A percentile compares a stretch with the other conserved stretches of the same genome.
phyloP scores from a whole-genome alignment of 768 basidiomycete species.

The Coprinellus aureogranulatus region DNA sequence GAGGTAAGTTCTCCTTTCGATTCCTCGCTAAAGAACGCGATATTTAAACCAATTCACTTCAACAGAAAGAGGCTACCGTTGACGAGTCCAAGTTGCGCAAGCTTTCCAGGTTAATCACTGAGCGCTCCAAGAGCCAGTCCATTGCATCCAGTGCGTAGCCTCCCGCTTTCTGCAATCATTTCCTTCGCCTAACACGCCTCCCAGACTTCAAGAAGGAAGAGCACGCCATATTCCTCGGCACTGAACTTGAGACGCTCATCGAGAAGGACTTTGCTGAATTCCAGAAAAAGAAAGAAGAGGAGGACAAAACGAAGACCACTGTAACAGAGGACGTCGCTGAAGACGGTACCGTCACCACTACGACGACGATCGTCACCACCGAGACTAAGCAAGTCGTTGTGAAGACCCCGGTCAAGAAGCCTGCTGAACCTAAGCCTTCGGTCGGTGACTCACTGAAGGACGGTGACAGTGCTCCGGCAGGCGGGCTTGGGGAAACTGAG shows the following conservation, averaged over 20 bases:
- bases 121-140: slow-evolving; percentile 45
- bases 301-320: slow-evolving; percentile 18
- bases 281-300: slow-evolving; percentile 28
- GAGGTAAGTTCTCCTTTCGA: slow-evolving; percentile 15
- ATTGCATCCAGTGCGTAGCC: slow-evolving; percentile 42
- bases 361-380: slow-evolving; percentile 23
- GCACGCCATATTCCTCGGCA: slow-evolving; percentile 28
- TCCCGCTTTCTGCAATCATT: neutral
- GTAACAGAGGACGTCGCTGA: slow-evolving; percentile 9
- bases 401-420: slow-evolving; percentile 10
- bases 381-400: slow-evolving; percentile 22
- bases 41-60: no score
- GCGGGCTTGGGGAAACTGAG: no score
- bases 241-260: slow-evolving; percentile 32
- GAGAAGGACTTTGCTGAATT: slow-evolving; percentile 35
- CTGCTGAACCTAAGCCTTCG: neutral
- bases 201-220: slow-evolving; percentile 13
- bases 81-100: slow-evolving; percentile 38
- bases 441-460: no score
- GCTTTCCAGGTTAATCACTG: slow-evolving; percentile 39
- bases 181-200: slow-evolving; percentile 24
- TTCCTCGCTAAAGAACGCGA: neutral
- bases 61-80: slow-evolving; percentile 18
- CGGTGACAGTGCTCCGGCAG: no score
- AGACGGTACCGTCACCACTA: slow-evolving; percentile 27